These are phyloP conservation scores for Conoideocrella luteorostrata DNA, from an alignment of 2,329 filamentous ascomycete species.

Conservation along the genomic window DNA sequence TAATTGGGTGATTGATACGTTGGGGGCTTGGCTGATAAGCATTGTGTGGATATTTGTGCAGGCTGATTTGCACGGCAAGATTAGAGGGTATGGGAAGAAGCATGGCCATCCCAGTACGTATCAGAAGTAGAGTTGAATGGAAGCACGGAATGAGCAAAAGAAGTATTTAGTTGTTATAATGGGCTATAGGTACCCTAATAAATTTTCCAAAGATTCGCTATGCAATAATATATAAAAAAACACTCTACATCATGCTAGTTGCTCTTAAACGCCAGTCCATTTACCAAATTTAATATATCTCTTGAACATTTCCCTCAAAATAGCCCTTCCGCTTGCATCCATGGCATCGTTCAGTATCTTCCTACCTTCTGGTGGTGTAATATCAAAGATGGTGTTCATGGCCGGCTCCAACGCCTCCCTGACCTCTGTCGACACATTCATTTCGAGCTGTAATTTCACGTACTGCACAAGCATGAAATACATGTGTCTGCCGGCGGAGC, in stretches of 20 bases:
- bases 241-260: background rate
- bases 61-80: constrained; percentile 50
- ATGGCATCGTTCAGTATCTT: constrained; percentile 54
- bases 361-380: constrained; percentile 48
- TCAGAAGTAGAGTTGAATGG: constrained; percentile 24
- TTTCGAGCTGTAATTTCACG: constrained; percentile 54
- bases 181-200: no score
- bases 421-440: constrained; percentile 41
- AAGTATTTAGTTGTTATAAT: no score
- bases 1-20: constrained; percentile 53
- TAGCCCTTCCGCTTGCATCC: constrained; percentile 51
- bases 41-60: constrained; percentile 54
- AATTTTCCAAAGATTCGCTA: constrained; percentile 7
- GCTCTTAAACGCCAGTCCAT: constrained; percentile 49
- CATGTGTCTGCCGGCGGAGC: constrained; percentile 56
- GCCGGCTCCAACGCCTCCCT: constrained; percentile 52
- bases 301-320: constrained; percentile 52
- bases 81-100: constrained; percentile 48
- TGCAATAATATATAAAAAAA: background rate
- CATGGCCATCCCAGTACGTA: constrained; percentile 52
- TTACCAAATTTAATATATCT: constrained; percentile 57
- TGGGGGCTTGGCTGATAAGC: constrained; percentile 46
- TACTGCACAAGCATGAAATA: constrained; percentile 54
- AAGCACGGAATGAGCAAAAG: background rate
- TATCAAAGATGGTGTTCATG: constrained; percentile 52